Evolutionary conservation across 352 stramenopile species (phyloP), one percentile per base, ranked within the genome.

Genomic region (Phytopythium boreale): DNA sequence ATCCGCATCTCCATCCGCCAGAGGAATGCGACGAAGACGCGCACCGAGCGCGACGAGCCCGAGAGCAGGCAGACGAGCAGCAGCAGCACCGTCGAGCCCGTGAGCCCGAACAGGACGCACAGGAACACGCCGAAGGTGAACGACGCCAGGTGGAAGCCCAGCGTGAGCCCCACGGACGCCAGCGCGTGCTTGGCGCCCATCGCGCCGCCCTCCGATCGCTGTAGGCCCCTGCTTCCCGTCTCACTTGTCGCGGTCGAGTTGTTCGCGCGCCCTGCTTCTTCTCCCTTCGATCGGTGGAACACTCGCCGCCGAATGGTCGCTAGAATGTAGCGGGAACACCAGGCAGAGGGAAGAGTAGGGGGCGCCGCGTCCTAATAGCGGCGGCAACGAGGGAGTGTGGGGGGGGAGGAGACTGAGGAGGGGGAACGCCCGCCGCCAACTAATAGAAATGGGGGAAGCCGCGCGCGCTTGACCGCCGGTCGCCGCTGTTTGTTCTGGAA

Each of bases 1-100:
- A 90, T 78, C 22, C 67, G 67, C 63, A 85, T 71, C 67, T 90
- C 82, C 12, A 72, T 73, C 43, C 77, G 66, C 82, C 82, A 90
- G 17, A 90, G 67, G 63, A 71, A 80, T 43, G 72, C 71, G 12
- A 84, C 80, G 52, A 90, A 70, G 5, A 79, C 59, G 8, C 63
- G 66, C 26, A 66, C 63, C 55, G 64, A 63, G 61, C 64, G 82
- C 68, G 47, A 86, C 68, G 61, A 90, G 43, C 51, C 86, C 61
- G 55, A 80, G 68, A 72, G 66, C 43, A 87, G 49, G 51, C 82
- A 90, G 37, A 85, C 67, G 17, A 89, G 65, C 14, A 87, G 17
- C 19, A 90, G 69, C 31, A 72, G 67, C 3, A 79, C 24, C 15
- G 72, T 63, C 7, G 67, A 72, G 10, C 66, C 55, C 19, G 78